Evolutionary conservation across 495 filamentous ascomycete genomes (phyloP).

Genomic region (Trichoderma parareesei): DNA sequence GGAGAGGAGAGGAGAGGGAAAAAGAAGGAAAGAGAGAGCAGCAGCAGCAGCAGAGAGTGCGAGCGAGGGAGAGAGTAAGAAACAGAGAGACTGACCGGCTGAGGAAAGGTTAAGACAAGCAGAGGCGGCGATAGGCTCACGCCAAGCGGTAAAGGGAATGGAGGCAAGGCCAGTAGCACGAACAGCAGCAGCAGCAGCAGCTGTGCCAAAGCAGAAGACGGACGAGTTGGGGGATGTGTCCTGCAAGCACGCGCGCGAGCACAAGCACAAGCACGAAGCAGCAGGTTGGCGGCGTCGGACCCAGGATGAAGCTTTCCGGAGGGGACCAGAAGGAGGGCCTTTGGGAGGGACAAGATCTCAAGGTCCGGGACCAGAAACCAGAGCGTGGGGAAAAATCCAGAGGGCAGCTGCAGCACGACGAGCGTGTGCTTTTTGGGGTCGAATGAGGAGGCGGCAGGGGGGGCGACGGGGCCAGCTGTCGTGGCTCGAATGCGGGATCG

Average conservation of each 20-base stretch:
- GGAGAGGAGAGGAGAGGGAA: conserved; percentile 21
- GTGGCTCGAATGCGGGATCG: conserved; percentile 51
- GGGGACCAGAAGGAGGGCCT: conserved; percentile 14
- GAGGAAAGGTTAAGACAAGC: conserved; percentile 5
- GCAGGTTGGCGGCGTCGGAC: conserved; percentile 3
- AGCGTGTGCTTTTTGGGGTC: conserved; percentile 1
- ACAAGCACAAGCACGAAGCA: conserved; percentile 10
- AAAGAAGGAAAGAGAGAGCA: conserved; percentile 21
- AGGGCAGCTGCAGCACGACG: conserved; percentile 4
- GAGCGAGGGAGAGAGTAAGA: conserved; percentile 18
- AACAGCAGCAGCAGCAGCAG: conserved; percentile 11
- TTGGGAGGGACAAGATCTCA: conserved; percentile 9
- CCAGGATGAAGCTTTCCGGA: conserved; percentile 23
- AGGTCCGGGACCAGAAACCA: neutral
- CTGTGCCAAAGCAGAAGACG: conserved; percentile 14
- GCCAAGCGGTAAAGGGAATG: conserved; percentile 13
- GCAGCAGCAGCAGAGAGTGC: conserved; percentile 16
- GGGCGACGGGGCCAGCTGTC: conserved; percentile 29
- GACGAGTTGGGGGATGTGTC: conserved; percentile 8
- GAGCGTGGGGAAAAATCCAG: conserved; percentile 14
- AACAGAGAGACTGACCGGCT: conserved; percentile 14
- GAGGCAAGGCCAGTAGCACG: conserved; percentile 15
- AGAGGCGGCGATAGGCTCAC: conserved; percentile 6
- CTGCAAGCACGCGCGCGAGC: conserved; percentile 10
- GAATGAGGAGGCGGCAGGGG: conserved; percentile 18